phyloP scores from a whole-genome alignment of 495 filamentous ascomycete genomes.

The Neurospora hispaniola region DNA sequence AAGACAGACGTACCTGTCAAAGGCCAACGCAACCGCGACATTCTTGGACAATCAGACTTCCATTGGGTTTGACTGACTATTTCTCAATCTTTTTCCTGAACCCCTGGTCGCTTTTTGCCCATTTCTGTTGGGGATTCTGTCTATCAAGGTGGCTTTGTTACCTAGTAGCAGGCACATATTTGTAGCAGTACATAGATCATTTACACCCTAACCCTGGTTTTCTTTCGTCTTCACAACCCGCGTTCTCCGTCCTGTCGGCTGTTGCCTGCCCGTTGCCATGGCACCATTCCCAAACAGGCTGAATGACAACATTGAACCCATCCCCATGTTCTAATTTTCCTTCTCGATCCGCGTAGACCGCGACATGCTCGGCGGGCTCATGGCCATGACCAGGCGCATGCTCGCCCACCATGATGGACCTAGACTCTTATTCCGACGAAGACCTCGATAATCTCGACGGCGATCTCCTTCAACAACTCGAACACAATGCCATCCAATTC shows the following conservation, averaged over 20 bases:
- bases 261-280: background rate
- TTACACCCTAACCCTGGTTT: background rate
- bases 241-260: background rate
- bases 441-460: conserved; percentile 37
- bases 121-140: background rate
- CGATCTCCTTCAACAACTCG: conserved; percentile 32
- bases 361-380: background rate
- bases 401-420: conserved; percentile 7
- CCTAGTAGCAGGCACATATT: background rate
- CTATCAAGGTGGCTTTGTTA: background rate
- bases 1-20: background rate
- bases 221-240: background rate
- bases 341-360: background rate
- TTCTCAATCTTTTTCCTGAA: background rate
- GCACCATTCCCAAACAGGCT: background rate
- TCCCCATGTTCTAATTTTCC: background rate
- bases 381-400: background rate
- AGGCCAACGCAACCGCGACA: background rate
- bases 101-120: background rate
- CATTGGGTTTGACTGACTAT: background rate
- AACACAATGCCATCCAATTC: conserved; percentile 36
- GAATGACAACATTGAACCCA: background rate
- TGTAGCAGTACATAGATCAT: too few species aligned
- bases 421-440: conserved; percentile 42
- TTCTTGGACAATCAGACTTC: background rate